Conservation (phyloP, 306 rosid genomes). For the Trichosanthes cucumerina region DNA sequence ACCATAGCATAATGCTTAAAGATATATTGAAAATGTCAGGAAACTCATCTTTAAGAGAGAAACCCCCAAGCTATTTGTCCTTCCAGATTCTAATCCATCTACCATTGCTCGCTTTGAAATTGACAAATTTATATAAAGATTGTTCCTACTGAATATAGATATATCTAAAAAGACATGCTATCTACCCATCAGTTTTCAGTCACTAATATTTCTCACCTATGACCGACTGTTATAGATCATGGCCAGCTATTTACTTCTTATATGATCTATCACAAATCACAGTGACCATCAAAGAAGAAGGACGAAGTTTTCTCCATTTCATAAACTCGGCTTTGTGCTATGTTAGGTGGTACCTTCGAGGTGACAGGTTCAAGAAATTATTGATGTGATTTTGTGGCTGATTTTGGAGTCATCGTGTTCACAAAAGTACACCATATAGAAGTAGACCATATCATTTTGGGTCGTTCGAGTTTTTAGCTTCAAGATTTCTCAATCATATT, state of each 20-base stretch:
- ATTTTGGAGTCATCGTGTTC: background rate
- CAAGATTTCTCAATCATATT: background rate
- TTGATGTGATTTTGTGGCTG: background rate
- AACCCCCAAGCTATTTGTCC: too few species aligned
- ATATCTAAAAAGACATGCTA: conserved; percentile 73
- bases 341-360: conserved; percentile 93
- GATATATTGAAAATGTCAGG: too few species aligned
- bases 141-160: conserved; percentile 90
- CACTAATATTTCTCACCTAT: conserved; percentile 80
- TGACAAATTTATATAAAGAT: conserved; percentile 23
- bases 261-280: conserved; percentile 96
- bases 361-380: conserved; percentile 54
- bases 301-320: conserved; percentile 93
- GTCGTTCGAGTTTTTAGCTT: background rate
- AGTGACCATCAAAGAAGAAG: conserved; percentile 92
- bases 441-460: background rate
- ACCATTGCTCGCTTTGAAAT: too few species aligned
- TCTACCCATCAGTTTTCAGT: conserved; percentile 97
- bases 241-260: conserved; percentile 99
- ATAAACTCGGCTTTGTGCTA: conserved; percentile 90
- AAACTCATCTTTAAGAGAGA: too few species aligned
- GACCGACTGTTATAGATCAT: conserved; percentile 55
- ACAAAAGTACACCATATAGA: background rate
- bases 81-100: too few species aligned
- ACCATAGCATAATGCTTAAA: too few species aligned